phyloP scores from a whole-genome alignment of 2,329 filamentous ascomycete species.

The Penicillium occitanis region DNA sequence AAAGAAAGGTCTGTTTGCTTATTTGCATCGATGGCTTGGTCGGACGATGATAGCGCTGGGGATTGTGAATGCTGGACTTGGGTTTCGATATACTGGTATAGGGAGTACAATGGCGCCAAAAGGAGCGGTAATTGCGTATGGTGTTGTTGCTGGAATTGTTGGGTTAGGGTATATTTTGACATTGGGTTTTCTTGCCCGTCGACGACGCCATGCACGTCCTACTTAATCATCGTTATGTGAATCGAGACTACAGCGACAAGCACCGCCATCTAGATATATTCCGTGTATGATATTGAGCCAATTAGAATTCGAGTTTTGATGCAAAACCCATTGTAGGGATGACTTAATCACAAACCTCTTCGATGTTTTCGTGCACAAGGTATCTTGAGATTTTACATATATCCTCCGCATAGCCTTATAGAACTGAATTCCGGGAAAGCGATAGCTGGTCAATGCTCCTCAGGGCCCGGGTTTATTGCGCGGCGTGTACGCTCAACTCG shows the following conservation, averaged over 20 bases:
- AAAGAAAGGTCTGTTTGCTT: constrained; percentile 48
- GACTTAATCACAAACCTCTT: too few species aligned
- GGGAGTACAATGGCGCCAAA: constrained; percentile 30
- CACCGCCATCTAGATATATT: neutral
- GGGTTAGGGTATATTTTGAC: constrained; percentile 43
- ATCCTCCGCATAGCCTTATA: neutral
- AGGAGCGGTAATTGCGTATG: constrained; percentile 49
- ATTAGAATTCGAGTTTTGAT: neutral
- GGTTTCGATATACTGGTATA: constrained; percentile 49
- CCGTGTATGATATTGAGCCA: neutral
- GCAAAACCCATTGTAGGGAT: too few species aligned
- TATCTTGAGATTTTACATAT: neutral
- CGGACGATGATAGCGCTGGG: constrained; percentile 52
- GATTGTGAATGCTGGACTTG: constrained; percentile 59
- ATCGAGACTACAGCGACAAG: neutral
- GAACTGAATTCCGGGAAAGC: neutral
- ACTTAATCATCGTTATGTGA: neutral
- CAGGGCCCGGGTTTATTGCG: neutral
- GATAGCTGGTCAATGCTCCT: neutral
- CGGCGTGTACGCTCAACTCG: neutral
- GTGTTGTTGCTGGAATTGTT: constrained; percentile 51
- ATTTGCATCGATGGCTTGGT: constrained; percentile 58
- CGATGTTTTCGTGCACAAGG: neutral
- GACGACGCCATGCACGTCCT: neutral
- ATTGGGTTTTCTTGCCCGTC: neutral